Conservation (phyloP, 2,329 filamentous ascomycete genomes). For the Raffaelea albimanens region DNA sequence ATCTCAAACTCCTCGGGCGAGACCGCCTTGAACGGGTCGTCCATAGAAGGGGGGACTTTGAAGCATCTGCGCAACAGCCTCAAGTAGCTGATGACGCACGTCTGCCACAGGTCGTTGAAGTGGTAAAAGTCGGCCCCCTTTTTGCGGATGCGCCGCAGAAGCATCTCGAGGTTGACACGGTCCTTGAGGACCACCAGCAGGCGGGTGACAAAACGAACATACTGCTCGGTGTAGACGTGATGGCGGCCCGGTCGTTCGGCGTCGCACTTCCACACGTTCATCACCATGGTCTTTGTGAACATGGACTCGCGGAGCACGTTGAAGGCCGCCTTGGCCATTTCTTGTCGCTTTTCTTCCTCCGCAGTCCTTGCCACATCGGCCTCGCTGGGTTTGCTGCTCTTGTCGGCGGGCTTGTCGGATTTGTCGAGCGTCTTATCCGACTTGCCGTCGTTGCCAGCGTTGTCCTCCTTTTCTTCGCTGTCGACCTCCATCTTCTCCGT, state of each 20-base stretch:
- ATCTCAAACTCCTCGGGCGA: slow-evolving; percentile 49
- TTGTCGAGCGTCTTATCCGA: too few relatives aligned
- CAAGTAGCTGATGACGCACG: slow-evolving; percentile 43
- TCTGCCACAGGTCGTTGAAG: slow-evolving; percentile 51
- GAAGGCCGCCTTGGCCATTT: slow-evolving; percentile 62
- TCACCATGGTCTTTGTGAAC: slow-evolving; percentile 90
- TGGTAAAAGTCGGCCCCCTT: slow-evolving; percentile 68
- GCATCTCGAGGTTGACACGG: slow-evolving; percentile 62
- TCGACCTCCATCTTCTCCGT: not conserved
- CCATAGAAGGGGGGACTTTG: slow-evolving; percentile 32
- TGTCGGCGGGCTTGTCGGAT: not conserved
- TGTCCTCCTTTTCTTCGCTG: slow-evolving; percentile 1
- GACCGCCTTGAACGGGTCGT: slow-evolving; percentile 47
- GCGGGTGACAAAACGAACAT: slow-evolving; percentile 71
- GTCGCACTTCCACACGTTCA: slow-evolving; percentile 93
- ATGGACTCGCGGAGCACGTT: slow-evolving; percentile 61
- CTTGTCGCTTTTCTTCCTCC: not conserved
- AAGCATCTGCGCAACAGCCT: slow-evolving; percentile 41
- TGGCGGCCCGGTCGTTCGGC: slow-evolving; percentile 75
- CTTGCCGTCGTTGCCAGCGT: slow-evolving; percentile 26
- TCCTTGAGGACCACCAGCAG: slow-evolving; percentile 69
- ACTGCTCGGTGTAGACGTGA: slow-evolving; percentile 84
- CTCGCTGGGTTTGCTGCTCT: not conserved
- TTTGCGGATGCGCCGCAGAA: slow-evolving; percentile 71
- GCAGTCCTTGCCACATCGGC: not conserved